Base-by-base conservation (phyloP, 805 yeast genomes). In the Wickerhamomyces chambardii region DNA sequence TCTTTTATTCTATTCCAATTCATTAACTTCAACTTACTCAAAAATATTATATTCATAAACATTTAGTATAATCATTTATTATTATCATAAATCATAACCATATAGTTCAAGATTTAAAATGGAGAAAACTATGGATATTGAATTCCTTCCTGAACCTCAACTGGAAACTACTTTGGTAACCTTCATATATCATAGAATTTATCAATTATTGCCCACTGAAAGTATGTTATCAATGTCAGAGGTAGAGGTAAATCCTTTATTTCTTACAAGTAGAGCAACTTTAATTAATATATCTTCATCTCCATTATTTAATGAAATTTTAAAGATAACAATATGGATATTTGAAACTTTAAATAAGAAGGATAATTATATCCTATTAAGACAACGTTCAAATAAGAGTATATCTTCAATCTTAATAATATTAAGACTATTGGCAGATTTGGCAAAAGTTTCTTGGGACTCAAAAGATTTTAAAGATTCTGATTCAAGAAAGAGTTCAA, bases 401-500 rank as follows among this genome's bases (percentile, higher is more conserved):
- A 31, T 61, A 16, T 47, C 54, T 11, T 63, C 75, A 0, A 42
- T 65, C 2, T 43, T 61, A 17, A 49, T 66, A 2, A 34, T 68
- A 9, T 35, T 66, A 10, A 50, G 66, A 33, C 50, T 72, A 19
- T 39, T 70, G 16, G 57, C 67, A 10, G 68, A 63, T 39, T 43
- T 61, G n/a, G 41, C 58, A 29, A 68, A 65, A 38, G 46, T 51
- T 18, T 56, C 53, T 36, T 66, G 71, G 71, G 61, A 56, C 26
- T 48, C 56, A 17, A 42, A 41, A 38, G 56, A 55, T 31, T 55
- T 53, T 3, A 42, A 41, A 38, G 56, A 55, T 31, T 55, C 54
- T 3, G 25, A 36, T 3, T 31, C 37, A 11, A 37, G 51, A 33
- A 48, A 46, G 35, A 34, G 39, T 16, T 46, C 53, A 11, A 41